Percentiles rank a stretch among this genome's conserved stretches.
Conservation (phyloP, 2,329 filamentous ascomycete species). For the Exophiala xenobiotica region DNA sequence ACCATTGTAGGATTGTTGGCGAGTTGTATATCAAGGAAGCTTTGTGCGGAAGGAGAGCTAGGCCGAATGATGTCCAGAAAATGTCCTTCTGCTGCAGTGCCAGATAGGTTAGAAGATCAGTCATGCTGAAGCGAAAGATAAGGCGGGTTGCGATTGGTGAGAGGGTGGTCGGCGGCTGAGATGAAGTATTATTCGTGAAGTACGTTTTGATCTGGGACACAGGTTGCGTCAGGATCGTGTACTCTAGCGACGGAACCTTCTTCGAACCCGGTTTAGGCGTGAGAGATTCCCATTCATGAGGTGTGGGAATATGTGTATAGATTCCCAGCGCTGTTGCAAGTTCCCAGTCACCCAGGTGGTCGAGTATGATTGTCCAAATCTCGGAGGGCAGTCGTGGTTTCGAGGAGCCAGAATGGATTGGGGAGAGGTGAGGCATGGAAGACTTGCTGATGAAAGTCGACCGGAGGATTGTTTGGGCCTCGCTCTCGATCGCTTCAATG, state of each 20-base stretch:
- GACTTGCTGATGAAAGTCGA: conserved; percentile 8
- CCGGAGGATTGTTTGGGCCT: conserved; percentile 27
- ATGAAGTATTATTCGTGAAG: conserved; percentile 64
- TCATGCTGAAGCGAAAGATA: conserved; percentile 87
- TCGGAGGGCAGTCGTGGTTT: conserved; percentile 67
- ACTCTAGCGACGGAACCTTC: conserved; percentile 76
- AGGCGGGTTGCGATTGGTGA: conserved; percentile 81
- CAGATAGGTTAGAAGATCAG: conserved; percentile 72
- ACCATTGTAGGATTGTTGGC: conserved; percentile 84
- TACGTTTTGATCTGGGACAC: conserved; percentile 70
- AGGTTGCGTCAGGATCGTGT: conserved; percentile 73
- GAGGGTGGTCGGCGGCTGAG: conserved; percentile 59
- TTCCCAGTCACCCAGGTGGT: conserved; percentile 87
- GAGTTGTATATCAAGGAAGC: conserved; percentile 84
- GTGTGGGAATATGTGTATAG: conserved; percentile 73
- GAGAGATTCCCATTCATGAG: conserved; percentile 68
- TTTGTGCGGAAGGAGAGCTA: conserved; percentile 80
- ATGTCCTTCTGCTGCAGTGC: conserved; percentile 68
- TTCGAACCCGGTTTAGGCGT: conserved; percentile 65
- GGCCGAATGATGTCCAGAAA: conserved; percentile 81
- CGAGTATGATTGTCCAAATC: conserved; percentile 85
- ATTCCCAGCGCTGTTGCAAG: conserved; percentile 77
- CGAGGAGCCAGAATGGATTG: conserved; percentile 36
- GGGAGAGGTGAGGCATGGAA: conserved; percentile 35
- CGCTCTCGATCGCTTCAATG: conserved; percentile 28